A percentile compares a stretch with the other conserved stretches of the same genome.
Conservation (phyloP, 768 basidiomycete genomes). For the Tylopilus cervinicoccineus region DNA sequence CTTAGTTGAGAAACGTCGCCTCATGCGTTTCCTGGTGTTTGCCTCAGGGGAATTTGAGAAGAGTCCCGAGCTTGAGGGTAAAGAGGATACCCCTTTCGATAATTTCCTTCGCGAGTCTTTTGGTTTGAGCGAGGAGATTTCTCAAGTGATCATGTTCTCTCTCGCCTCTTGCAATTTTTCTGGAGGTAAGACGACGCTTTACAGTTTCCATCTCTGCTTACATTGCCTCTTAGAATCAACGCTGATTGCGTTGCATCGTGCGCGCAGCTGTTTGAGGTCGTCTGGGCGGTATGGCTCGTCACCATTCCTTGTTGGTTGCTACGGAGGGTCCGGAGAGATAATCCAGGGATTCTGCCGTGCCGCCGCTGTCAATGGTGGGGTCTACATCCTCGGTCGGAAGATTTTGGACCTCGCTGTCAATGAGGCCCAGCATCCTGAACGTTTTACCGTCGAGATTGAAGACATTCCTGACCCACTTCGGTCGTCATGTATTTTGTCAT, state of each 20-base stretch:
- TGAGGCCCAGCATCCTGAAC: conserved; percentile 5
- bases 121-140: conserved; percentile 52
- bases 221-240: conserved; percentile 52
- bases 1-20: conserved; percentile 79
- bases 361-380: conserved; percentile 74
- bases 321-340: conserved; percentile 90
- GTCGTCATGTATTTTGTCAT: conserved; percentile 54
- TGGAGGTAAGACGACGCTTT: conserved; percentile 42
- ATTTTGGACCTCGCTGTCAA: conserved; percentile 31
- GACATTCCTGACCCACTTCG: conserved; percentile 58
- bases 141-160: conserved; percentile 67
- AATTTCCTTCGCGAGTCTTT: conserved; percentile 66
- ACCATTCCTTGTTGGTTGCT: conserved; percentile 91
- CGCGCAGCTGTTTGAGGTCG: conserved; percentile 72
- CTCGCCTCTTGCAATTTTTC: conserved; percentile 65
- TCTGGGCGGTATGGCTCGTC: conserved; percentile 83
- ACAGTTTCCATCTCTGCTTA: conserved; percentile 4
- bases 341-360: conserved; percentile 88
- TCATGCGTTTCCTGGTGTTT: conserved; percentile 91
- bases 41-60: conserved; percentile 72
- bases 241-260: conserved; percentile 58
- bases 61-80: conserved; percentile 53
- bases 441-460: conserved; percentile 49
- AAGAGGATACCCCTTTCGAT: conserved; percentile 52
- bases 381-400: conserved; percentile 64